Percentiles rank a stretch among this genome's conserved stretches.
These are phyloP conservation scores for Apiospora hydei DNA, from an alignment of 2,329 filamentous ascomycete genomes.

Conservation along the genomic window DNA sequence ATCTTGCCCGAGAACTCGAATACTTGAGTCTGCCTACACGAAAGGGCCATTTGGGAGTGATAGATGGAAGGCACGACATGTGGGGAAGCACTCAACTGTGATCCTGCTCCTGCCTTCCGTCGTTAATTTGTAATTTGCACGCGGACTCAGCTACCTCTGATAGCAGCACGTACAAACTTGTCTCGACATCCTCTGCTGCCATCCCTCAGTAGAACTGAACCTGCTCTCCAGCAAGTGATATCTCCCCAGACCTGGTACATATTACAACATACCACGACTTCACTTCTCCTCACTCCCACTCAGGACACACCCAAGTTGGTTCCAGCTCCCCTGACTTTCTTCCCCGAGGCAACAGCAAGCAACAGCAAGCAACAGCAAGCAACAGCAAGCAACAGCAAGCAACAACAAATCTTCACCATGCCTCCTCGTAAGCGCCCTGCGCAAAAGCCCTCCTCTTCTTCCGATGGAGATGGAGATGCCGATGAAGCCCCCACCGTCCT, in stretches of 20 bases:
- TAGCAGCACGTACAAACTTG: too few species aligned
- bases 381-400: background rate
- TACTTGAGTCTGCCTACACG: too few species aligned
- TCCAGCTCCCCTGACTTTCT: background rate
- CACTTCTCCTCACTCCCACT: background rate
- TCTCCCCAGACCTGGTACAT: background rate
- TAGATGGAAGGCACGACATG: slow-evolving; percentile 1
- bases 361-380: too few species aligned
- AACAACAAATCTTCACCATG: background rate
- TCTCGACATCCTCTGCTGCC: background rate
- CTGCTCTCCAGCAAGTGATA: background rate
- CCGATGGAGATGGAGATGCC: background rate
- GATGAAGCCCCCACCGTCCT: too few species aligned
- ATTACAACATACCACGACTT: background rate
- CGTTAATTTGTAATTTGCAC: too few species aligned
- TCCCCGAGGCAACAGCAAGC: background rate
- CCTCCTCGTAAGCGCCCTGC: background rate
- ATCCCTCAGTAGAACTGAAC: background rate
- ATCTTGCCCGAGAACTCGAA: background rate
- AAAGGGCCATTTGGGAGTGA: too few species aligned
- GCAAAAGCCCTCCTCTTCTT: background rate
- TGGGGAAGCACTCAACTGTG: background rate
- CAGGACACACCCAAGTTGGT: background rate
- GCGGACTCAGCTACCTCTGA: background rate
- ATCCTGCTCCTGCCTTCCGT: background rate